Conservation (phyloP, 2,329 filamentous ascomycete genomes). For the Metarhizium brunneum region DNA sequence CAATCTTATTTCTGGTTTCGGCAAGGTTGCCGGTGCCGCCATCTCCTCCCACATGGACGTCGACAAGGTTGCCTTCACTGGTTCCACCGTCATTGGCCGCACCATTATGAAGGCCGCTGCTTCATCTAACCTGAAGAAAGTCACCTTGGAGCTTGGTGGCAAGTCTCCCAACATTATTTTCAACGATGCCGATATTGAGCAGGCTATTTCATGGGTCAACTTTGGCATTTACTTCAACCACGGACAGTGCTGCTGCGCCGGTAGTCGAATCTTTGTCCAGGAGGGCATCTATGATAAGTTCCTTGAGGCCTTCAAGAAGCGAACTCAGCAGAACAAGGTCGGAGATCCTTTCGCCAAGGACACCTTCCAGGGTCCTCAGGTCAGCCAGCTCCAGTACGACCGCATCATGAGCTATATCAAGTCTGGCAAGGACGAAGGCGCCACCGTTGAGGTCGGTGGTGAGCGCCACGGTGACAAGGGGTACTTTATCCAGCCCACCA, state of each 20-base stretch:
- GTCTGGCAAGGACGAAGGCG: constrained; percentile 50
- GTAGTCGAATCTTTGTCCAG: constrained; percentile 78
- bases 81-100: constrained; percentile 64
- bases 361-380: constrained; percentile 84
- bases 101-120: constrained; percentile 75
- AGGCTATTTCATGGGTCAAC: constrained; percentile 72
- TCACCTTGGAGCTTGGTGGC: constrained; percentile 70
- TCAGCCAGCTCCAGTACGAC: constrained; percentile 78
- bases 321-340: constrained; percentile 64
- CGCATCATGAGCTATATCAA: constrained; percentile 80
- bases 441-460: constrained; percentile 47
- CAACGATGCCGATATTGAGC: constrained; percentile 67
- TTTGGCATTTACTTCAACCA: constrained; percentile 59
- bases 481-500: constrained; percentile 87
- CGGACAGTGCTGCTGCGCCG: constrained; percentile 62
- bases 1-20: constrained; percentile 71
- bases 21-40: constrained; percentile 68
- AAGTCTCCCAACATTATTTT: constrained; percentile 78
- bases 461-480: constrained; percentile 59
- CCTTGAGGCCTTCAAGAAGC: constrained; percentile 68
- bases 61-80: constrained; percentile 78
- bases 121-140: constrained; percentile 71
- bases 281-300: constrained; percentile 85
- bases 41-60: constrained; percentile 69
- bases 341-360: constrained; percentile 71